Evolutionary conservation across 148 eudicot genomes (phyloP).

Genomic region (Cornus florida): DNA sequence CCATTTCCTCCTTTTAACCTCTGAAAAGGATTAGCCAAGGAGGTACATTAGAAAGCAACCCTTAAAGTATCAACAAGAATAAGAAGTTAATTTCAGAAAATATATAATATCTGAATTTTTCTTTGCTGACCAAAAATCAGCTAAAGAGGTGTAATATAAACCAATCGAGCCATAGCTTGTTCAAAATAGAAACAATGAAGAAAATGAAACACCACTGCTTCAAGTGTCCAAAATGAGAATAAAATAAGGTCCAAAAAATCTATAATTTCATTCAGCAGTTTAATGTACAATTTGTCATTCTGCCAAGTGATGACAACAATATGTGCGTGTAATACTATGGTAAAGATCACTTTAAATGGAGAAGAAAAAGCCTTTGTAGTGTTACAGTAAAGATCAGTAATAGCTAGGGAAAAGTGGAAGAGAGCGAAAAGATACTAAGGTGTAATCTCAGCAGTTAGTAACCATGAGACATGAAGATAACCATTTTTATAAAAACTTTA

Average conservation of each 20-base stretch:
- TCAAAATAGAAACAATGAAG: too few species aligned
- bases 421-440: not conserved
- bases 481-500: too few species aligned
- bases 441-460: not conserved
- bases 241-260: too few species aligned
- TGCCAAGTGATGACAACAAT: too few species aligned
- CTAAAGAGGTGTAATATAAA: too few species aligned
- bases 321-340: too few species aligned
- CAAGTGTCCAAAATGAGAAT: too few species aligned
- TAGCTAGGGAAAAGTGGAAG: not conserved
- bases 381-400: not conserved
- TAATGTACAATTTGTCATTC: too few species aligned
- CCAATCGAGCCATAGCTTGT: too few species aligned
- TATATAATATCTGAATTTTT: not conserved
- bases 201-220: too few species aligned
- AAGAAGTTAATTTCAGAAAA: too few species aligned
- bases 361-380: not conserved
- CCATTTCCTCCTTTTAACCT: slow-evolving; percentile 96
- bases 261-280: too few species aligned
- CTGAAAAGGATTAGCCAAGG: slow-evolving; percentile 37
- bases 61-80: not conserved
- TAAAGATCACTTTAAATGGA: not conserved
- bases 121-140: not conserved
- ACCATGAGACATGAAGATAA: not conserved
- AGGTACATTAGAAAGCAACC: slow-evolving; percentile 9